These are phyloP conservation scores for Fusarium pininemorale DNA, from an alignment of 2,329 filamentous ascomycete species.

Conservation along the genomic window DNA sequence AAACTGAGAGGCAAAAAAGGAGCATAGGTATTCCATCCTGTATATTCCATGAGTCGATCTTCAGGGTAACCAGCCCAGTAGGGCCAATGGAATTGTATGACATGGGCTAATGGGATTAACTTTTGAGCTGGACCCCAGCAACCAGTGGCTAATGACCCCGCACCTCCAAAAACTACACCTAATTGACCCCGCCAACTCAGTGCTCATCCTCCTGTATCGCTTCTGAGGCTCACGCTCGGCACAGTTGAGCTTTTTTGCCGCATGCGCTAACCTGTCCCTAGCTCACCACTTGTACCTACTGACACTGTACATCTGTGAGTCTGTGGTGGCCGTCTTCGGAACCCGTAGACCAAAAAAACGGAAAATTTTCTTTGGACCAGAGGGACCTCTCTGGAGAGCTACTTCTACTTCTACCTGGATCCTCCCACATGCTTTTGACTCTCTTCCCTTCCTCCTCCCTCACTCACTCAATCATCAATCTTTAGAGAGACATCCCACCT, in stretches of 20 bases:
- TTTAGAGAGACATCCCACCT: constrained; percentile 17
- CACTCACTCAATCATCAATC: constrained; percentile 12
- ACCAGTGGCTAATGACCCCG: constrained; percentile 35
- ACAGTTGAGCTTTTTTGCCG: constrained; percentile 30
- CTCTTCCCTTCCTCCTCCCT: constrained; percentile 17
- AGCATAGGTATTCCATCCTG: background rate
- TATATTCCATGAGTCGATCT: constrained; percentile 2
- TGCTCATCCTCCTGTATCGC: constrained; percentile 10
- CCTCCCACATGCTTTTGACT: constrained; percentile 28
- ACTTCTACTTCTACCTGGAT: constrained; percentile 28
- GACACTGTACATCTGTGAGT: background rate
- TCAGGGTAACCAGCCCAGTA: constrained; percentile 18
- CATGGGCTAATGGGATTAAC: background rate
- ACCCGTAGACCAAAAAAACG: constrained; percentile 23
- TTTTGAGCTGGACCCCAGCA: constrained; percentile 19
- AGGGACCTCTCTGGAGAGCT: constrained; percentile 20
- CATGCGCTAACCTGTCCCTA: constrained; percentile 11
- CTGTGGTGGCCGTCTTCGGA: constrained; percentile 30
- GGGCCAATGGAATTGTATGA: constrained; percentile 4
- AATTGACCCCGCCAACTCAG: constrained; percentile 24
- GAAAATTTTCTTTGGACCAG: constrained; percentile 26
- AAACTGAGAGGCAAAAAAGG: background rate
- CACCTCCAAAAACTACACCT: constrained; percentile 34
- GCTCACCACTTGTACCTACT: constrained; percentile 3
- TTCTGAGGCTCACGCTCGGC: constrained; percentile 23